A percentile compares a stretch with the other conserved stretches of the same genome.
These are phyloP conservation scores for Rhizopogon vesiculosus DNA, from an alignment of 768 basidiomycete species.

Conservation along the genomic window DNA sequence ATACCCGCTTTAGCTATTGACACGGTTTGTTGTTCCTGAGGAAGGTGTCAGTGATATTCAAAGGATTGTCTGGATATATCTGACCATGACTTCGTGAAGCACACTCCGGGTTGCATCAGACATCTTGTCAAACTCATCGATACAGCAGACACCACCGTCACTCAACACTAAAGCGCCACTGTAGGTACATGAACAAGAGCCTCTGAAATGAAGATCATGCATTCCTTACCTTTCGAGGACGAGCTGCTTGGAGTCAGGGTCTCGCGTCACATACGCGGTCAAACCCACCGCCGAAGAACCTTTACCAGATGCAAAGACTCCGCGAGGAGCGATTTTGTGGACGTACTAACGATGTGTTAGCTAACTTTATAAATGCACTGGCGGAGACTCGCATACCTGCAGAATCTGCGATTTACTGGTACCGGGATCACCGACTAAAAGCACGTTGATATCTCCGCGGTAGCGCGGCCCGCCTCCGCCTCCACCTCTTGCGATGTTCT, in stretches of 20 bases:
- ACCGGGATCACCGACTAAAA: slow-evolving; percentile 97
- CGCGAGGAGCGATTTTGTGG: slow-evolving; percentile 96
- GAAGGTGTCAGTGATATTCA: not conserved
- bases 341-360: slow-evolving; percentile 64
- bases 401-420: slow-evolving; percentile 95
- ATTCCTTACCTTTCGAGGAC: slow-evolving; percentile 83
- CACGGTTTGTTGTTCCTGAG: slow-evolving; percentile 97
- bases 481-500: slow-evolving; percentile 87
- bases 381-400: slow-evolving; percentile 46
- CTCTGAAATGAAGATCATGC: not conserved
- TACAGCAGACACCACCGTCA: slow-evolving; percentile 97
- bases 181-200: slow-evolving; percentile 2
- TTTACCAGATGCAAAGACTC: slow-evolving; percentile 97
- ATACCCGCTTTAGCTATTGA: slow-evolving; percentile 99
- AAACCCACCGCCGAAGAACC: slow-evolving; percentile 98
- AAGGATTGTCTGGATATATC: slow-evolving; percentile 9
- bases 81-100: slow-evolving; percentile 96
- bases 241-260: slow-evolving; percentile 97
- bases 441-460: slow-evolving; percentile 95
- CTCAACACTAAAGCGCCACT: slow-evolving; percentile 93
- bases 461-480: slow-evolving; percentile 96
- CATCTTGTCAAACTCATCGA: slow-evolving; percentile 99
- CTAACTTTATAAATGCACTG: not conserved
- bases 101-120: slow-evolving; percentile 96
- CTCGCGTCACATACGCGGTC: slow-evolving; percentile 96